A percentile compares a stretch with the other conserved stretches of the same genome.
Conservation (phyloP, 2,329 filamentous ascomycete genomes). For the Coniochaeta prunicola region DNA sequence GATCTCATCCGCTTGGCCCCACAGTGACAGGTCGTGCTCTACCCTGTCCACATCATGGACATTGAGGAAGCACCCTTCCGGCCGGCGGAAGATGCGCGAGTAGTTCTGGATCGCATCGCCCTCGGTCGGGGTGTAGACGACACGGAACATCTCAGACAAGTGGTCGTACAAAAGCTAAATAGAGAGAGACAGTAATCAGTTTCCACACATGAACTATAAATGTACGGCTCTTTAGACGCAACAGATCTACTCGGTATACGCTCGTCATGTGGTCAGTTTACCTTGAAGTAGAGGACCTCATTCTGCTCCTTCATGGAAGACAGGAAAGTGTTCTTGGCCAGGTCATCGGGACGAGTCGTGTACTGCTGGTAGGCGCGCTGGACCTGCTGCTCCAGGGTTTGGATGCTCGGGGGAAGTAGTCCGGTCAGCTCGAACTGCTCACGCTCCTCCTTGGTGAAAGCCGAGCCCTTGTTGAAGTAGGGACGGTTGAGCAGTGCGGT, state of each 20-base stretch:
- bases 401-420: conserved; percentile 63
- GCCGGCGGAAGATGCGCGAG: conserved; percentile 67
- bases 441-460: conserved; percentile 64
- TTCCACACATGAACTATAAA: too few species aligned
- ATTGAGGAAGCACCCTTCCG: conserved; percentile 76
- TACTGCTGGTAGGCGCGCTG: conserved; percentile 78
- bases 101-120: conserved; percentile 84
- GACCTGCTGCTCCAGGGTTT: conserved; percentile 70
- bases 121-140: conserved; percentile 90
- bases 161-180: conserved; percentile 64
- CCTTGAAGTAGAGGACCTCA: conserved; percentile 71
- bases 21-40: conserved; percentile 58
- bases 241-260: background rate
- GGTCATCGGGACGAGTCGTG: conserved; percentile 47
- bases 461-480: conserved; percentile 79
- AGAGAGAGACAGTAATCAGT: conserved; percentile 4
- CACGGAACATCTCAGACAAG: conserved; percentile 77
- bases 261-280: conserved; percentile 22
- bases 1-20: conserved; percentile 64
- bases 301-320: conserved; percentile 82
- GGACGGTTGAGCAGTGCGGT: conserved; percentile 54
- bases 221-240: too few species aligned
- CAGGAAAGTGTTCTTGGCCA: conserved; percentile 85
- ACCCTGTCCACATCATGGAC: conserved; percentile 62
- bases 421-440: conserved; percentile 63